These are phyloP conservation scores for Cucurbita pepo DNA, from an alignment of 306 rosid genomes.

Conservation along the genomic window DNA sequence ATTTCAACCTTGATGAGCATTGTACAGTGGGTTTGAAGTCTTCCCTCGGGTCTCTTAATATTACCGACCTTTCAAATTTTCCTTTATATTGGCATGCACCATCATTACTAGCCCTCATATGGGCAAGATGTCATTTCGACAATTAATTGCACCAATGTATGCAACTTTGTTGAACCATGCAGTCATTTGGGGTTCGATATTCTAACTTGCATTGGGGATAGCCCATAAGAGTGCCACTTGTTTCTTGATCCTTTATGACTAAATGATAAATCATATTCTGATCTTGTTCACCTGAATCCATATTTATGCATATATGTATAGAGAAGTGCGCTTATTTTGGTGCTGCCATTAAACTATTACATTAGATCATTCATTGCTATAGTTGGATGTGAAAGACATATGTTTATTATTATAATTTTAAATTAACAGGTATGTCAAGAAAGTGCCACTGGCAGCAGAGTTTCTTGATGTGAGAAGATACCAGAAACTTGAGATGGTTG, in stretches of 20 bases:
- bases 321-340: background rate
- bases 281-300: background rate
- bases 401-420: background rate
- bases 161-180: background rate
- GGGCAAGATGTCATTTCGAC: background rate
- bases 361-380: background rate
- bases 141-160: background rate
- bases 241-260: background rate
- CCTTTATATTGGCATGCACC: background rate
- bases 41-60: background rate
- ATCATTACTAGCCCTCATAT: background rate
- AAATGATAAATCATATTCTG: background rate
- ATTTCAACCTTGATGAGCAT: background rate
- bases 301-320: background rate
- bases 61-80: background rate
- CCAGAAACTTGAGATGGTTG: slow-evolving; percentile 74
- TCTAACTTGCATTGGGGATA: background rate
- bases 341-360: background rate
- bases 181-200: background rate
- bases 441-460: slow-evolving; percentile 89
- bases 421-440: slow-evolving; percentile 70
- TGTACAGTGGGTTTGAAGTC: background rate
- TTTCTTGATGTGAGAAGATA: slow-evolving; percentile 78
- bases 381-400: background rate
- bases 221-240: background rate